These are phyloP conservation scores for Paramyrothecium roridum DNA, from an alignment of 2,329 filamentous ascomycete genomes.

Conservation along the genomic window DNA sequence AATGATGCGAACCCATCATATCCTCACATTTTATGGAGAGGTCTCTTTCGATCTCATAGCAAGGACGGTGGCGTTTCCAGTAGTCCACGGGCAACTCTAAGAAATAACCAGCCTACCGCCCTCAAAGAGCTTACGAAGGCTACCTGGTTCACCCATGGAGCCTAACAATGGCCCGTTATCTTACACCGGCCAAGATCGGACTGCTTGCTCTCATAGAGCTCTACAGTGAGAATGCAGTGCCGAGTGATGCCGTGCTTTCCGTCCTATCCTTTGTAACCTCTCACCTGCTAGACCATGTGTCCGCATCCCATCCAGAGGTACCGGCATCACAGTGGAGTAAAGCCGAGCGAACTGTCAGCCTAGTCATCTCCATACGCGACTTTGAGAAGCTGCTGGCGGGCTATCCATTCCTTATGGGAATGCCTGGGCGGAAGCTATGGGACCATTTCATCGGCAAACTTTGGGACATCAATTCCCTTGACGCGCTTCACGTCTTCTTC, in stretches of 20 bases:
- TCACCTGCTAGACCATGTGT: conserved; percentile 56
- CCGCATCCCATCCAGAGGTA: conserved; percentile 21
- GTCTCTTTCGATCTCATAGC: too few species aligned
- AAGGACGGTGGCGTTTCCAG: too few species aligned
- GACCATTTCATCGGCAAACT: conserved; percentile 78
- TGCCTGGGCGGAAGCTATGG: conserved; percentile 81
- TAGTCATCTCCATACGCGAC: conserved; percentile 53
- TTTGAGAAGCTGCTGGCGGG: conserved; percentile 57
- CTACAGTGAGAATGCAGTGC: conserved; percentile 70
- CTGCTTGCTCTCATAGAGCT: conserved; percentile 77
- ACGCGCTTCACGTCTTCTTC: conserved; percentile 78
- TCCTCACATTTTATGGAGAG: too few species aligned
- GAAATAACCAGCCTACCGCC: not conserved
- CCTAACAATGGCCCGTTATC: conserved; percentile 67
- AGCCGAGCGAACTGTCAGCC: conserved; percentile 46
- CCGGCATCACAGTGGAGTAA: conserved; percentile 39
- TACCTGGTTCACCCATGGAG: not conserved
- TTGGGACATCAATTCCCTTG: conserved; percentile 80
- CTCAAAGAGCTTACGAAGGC: not conserved
- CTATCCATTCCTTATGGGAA: conserved; percentile 48
- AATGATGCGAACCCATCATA: too few species aligned
- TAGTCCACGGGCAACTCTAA: too few species aligned
- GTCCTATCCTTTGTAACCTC: conserved; percentile 77
- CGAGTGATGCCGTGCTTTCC: conserved; percentile 67
- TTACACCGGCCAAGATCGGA: conserved; percentile 86